A percentile compares a stretch with the other conserved stretches of the same genome.
These are phyloP conservation scores for Helianthus annuus DNA, from an alignment of 129 eudicot genomes.

Conservation along the genomic window DNA sequence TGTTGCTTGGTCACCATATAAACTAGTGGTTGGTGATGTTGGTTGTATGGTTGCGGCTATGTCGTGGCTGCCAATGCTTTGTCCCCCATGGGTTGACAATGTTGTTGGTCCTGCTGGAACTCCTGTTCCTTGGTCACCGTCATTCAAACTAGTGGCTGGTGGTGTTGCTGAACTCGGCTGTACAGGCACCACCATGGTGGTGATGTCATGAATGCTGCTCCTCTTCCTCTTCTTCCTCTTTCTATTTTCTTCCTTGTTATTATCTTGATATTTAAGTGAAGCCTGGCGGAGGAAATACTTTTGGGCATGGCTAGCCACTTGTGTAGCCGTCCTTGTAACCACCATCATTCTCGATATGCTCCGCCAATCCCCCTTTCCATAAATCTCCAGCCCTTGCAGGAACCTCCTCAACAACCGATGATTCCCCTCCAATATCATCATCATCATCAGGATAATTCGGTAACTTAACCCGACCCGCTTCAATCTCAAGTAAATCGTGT, in stretches of 20 bases:
- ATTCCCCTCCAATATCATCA: not conserved
- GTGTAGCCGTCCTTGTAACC: constrained; percentile 12
- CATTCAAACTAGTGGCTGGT: not conserved
- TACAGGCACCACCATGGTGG: not conserved
- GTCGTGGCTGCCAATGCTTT: no score
- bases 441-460: constrained; percentile 45
- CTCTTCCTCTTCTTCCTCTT: not conserved
- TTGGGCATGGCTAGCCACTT: constrained; percentile 21
- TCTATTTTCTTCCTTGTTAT: not conserved
- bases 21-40: not conserved
- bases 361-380: constrained; percentile 24
- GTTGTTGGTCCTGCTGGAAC: no score
- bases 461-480: constrained; percentile 59
- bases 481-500: constrained; percentile 51
- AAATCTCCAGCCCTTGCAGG: not conserved
- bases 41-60: no score
- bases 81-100: no score
- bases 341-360: not conserved
- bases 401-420: constrained; percentile 9
- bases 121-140: no score
- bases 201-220: constrained; percentile 23
- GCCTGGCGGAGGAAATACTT: constrained; percentile 14
- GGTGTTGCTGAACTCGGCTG: not conserved
- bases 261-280: not conserved
- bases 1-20: no score